phyloP scores from a whole-genome alignment of 2,329 filamentous ascomycete genomes.

The Cordyceps cateniannulata region DNA sequence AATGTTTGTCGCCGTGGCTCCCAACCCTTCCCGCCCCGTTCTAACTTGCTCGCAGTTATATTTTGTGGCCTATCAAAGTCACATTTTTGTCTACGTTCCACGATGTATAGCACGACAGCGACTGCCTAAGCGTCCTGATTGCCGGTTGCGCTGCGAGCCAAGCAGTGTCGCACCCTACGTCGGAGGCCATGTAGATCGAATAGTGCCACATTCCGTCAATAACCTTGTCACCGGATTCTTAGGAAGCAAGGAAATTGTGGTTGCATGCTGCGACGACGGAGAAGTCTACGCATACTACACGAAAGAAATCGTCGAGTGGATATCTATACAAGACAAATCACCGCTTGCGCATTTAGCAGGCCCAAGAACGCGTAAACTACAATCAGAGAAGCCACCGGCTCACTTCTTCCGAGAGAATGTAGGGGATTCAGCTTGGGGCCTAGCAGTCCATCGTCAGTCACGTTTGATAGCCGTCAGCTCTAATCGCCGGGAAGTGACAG shows the following conservation, averaged over 20 bases:
- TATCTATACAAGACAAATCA: slow-evolving; percentile 24
- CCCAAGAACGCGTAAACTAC: slow-evolving; percentile 2
- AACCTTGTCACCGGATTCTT: slow-evolving; percentile 62
- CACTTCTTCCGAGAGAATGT: slow-evolving; percentile 73
- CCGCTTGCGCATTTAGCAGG: background rate
- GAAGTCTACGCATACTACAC: slow-evolving; percentile 68
- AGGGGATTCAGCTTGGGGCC: slow-evolving; percentile 75
- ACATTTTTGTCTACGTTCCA: slow-evolving; percentile 51
- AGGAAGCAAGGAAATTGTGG: slow-evolving; percentile 61
- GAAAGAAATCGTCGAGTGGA: slow-evolving; percentile 39
- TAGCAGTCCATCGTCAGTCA: slow-evolving; percentile 75
- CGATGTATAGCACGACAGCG: slow-evolving; percentile 39
- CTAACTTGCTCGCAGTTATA: slow-evolving; percentile 37
- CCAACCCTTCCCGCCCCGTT: background rate
- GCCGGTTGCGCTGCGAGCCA: slow-evolving; percentile 41
- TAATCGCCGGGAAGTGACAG: slow-evolving; percentile 55
- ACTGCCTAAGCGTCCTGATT: slow-evolving; percentile 41
- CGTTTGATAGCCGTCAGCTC: slow-evolving; percentile 80
- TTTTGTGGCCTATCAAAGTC: slow-evolving; percentile 51
- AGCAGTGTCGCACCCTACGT: slow-evolving; percentile 34
- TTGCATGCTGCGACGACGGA: slow-evolving; percentile 66
- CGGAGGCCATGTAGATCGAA: slow-evolving; percentile 46
- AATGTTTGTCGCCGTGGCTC: slow-evolving; percentile 37
- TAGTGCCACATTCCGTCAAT: slow-evolving; percentile 58
- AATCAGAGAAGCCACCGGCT: slow-evolving; percentile 18